phyloP scores from a whole-genome alignment of 495 filamentous ascomycete genomes.

The Chlorociboria aeruginascens region DNA sequence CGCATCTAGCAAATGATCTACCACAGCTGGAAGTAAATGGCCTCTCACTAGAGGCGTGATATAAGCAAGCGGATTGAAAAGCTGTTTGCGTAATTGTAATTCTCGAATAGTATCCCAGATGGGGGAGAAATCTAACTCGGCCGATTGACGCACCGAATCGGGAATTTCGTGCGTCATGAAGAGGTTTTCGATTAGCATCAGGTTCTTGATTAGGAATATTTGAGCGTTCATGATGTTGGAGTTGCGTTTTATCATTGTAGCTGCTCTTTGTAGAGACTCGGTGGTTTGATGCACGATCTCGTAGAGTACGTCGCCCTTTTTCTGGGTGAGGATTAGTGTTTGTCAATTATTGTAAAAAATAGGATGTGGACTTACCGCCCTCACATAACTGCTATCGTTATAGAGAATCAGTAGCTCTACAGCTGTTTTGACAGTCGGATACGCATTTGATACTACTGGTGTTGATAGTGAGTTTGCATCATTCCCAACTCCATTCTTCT shows the following conservation, averaged over 20 bases:
- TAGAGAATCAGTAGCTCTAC: conserved; percentile 17
- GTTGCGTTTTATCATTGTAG: conserved; percentile 32
- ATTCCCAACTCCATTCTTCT: conserved; percentile 35
- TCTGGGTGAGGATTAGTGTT: conserved; percentile 19
- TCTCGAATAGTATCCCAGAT: conserved; percentile 71
- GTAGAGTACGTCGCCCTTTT: conserved; percentile 36
- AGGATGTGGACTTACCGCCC: conserved; percentile 19
- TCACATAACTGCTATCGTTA: conserved; percentile 33
- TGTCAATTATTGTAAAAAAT: not conserved
- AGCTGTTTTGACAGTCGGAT: conserved; percentile 17
- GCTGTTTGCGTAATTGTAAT: conserved; percentile 52
- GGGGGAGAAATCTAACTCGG: conserved; percentile 60
- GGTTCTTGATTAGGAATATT: conserved; percentile 82
- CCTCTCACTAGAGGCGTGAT: conserved; percentile 45
- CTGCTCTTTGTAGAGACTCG: conserved; percentile 35
- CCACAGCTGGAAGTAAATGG: conserved; percentile 45
- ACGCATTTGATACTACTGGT: conserved; percentile 14
- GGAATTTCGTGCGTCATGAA: conserved; percentile 90
- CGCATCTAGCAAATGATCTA: conserved; percentile 59
- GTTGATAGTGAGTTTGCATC: conserved; percentile 13
- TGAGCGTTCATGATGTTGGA: conserved; percentile 47
- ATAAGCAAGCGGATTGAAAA: conserved; percentile 53
- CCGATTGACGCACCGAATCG: conserved; percentile 54
- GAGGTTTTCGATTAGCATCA: conserved; percentile 82
- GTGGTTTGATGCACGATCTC: conserved; percentile 28